Conservation (phyloP, 805 yeast genomes). For the Metschnikowia baotianmanensis region DNA sequence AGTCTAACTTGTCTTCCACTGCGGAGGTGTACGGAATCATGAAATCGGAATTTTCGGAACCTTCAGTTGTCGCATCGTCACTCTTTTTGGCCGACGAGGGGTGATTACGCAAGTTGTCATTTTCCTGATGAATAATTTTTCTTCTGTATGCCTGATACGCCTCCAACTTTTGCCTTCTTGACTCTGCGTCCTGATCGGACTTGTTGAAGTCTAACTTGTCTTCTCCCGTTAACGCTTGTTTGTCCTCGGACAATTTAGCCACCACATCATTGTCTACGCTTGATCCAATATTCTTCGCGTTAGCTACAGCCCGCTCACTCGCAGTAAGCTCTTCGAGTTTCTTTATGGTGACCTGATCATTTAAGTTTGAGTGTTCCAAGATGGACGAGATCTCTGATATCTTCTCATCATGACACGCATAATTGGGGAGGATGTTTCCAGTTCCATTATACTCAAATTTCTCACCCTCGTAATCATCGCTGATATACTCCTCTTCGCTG, state of each 20-base stretch:
- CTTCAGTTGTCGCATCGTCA: slow-evolving; percentile 8
- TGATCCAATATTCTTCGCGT: slow-evolving; percentile 47
- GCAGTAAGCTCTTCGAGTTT: slow-evolving; percentile 56
- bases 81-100: slow-evolving; percentile 2
- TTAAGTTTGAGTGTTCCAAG: slow-evolving; percentile 39
- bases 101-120: slow-evolving; percentile 29
- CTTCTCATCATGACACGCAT: slow-evolving; percentile 44
- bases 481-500: slow-evolving; percentile 60
- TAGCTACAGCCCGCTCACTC: slow-evolving; percentile 56
- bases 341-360: slow-evolving; percentile 48
- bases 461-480: slow-evolving; percentile 56
- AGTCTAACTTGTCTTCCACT: slow-evolving; percentile 60
- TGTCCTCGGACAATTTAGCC: slow-evolving; percentile 32
- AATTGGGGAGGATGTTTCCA: slow-evolving; percentile 56
- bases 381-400: slow-evolving; percentile 37
- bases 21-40: slow-evolving; percentile 69
- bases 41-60: slow-evolving; percentile 20
- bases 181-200: slow-evolving; percentile 46
- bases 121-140: slow-evolving; percentile 58
- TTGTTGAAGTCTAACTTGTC: slow-evolving; percentile 41
- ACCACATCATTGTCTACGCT: slow-evolving; percentile 33
- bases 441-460: slow-evolving; percentile 62
- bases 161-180: slow-evolving; percentile 50
- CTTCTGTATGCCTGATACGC: slow-evolving; percentile 58
- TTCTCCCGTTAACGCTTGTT: slow-evolving; percentile 42